These are phyloP conservation scores for Trichocomaceae sp. DNA, from an alignment of 2,329 filamentous ascomycete species.

Conservation along the genomic window DNA sequence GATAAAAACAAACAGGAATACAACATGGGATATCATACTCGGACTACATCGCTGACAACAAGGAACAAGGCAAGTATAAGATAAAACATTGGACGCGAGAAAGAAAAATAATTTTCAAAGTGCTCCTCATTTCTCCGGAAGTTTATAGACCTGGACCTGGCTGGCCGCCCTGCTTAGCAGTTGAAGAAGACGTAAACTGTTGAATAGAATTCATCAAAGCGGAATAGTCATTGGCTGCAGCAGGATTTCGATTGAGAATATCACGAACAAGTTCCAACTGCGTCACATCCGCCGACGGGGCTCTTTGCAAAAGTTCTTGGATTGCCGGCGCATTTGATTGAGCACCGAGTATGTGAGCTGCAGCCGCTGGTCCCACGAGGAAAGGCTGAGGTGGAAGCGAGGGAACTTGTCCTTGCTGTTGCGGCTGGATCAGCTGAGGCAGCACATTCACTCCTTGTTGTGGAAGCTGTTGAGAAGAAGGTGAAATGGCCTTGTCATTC, in stretches of 20 bases:
- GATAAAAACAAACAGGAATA: neutral
- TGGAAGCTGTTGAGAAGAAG: constrained; percentile 10
- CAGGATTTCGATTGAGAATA: constrained; percentile 60
- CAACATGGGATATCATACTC: constrained; percentile 1
- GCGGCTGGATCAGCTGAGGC: constrained; percentile 12
- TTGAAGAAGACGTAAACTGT: constrained; percentile 14
- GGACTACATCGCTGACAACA: neutral
- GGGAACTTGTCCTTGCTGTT: constrained; percentile 15
- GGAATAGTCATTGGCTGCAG: constrained; percentile 54
- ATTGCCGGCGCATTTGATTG: constrained; percentile 60
- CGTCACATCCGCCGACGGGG: constrained; percentile 58
- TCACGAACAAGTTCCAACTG: constrained; percentile 69
- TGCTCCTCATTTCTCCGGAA: neutral
- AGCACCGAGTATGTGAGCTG: constrained; percentile 57
- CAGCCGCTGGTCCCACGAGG: constrained; percentile 48
- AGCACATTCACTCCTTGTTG: constrained; percentile 1
- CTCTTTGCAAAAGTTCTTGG: constrained; percentile 62
- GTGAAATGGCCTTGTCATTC: neutral
- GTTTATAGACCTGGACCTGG: neutral
- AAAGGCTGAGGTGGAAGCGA: constrained; percentile 18
- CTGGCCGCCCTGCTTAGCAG: constrained; percentile 4
- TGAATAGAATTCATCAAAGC: constrained; percentile 38
- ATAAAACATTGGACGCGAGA: neutral
- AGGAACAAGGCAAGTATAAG: neutral
- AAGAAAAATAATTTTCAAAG: too few species aligned